Evolutionary conservation across 2,329 filamentous ascomycete species (phyloP).

Genomic region (Cercospora zeae-maydis): DNA sequence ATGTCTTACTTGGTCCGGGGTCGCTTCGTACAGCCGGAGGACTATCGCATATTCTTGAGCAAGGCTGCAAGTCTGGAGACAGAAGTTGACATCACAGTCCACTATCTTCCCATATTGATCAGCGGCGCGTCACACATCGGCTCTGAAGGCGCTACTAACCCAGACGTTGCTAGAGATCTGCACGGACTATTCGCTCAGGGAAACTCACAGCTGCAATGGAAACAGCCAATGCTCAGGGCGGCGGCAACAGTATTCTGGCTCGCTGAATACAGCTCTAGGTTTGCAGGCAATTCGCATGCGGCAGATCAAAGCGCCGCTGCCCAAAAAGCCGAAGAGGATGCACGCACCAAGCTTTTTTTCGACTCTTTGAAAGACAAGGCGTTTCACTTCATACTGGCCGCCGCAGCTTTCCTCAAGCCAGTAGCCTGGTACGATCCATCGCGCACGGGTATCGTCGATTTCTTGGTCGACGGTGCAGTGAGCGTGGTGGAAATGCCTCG

Average conservation of each 20-base stretch:
- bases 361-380: conserved; percentile 76
- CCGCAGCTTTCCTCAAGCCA: conserved; percentile 75
- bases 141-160: conserved; percentile 62
- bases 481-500: conserved; percentile 62
- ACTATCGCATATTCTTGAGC: conserved; percentile 70
- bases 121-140: conserved; percentile 74
- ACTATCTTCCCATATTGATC: conserved; percentile 77
- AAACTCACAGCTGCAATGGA: conserved; percentile 67
- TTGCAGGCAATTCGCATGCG: conserved; percentile 22
- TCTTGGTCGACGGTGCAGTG: conserved; percentile 75
- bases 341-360: conserved; percentile 69
- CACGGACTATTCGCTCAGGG: conserved; percentile 65
- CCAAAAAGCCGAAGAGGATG: conserved; percentile 55
- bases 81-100: conserved; percentile 71
- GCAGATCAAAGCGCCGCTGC: conserved; percentile 58
- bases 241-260: conserved; percentile 83
- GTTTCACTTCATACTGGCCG: conserved; percentile 83
- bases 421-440: conserved; percentile 86
- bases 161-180: conserved; percentile 67
- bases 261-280: conserved; percentile 87
- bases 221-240: conserved; percentile 70
- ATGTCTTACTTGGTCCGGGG: conserved; percentile 74
- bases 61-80: conserved; percentile 67
- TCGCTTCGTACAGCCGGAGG: conserved; percentile 63
- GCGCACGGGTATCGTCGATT: conserved; percentile 74